Evolutionary conservation across 1,139 yeast genomes (phyloP).

Genomic region (Candida buenavistaensis): DNA sequence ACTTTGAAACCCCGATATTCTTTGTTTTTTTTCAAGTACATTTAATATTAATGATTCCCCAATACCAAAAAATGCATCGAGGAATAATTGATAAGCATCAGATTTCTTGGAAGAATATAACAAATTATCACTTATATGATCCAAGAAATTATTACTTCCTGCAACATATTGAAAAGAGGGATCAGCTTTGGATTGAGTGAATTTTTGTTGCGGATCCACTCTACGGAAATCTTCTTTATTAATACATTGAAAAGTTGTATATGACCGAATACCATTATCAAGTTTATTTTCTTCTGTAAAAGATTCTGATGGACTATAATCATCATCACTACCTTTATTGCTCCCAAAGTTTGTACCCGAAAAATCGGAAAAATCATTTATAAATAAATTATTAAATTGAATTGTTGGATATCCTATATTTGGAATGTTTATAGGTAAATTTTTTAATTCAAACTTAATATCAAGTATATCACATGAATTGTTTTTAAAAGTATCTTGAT

Average conservation of each 20-base stretch:
- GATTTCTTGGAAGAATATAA: background rate
- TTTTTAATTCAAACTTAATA: slow-evolving; percentile 25
- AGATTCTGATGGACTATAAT: background rate
- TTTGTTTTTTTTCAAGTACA: slow-evolving; percentile 12
- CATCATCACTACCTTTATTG: background rate
- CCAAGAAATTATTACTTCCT: slow-evolving; percentile 15
- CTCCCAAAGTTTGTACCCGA: slow-evolving; percentile 13
- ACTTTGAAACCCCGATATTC: slow-evolving; percentile 1
- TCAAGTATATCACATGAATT: slow-evolving; percentile 22
- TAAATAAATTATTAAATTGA: slow-evolving; percentile 22
- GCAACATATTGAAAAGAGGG: slow-evolving; percentile 14
- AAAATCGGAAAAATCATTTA: slow-evolving; percentile 21
- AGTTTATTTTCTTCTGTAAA: slow-evolving; percentile 5
- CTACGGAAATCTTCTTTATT: slow-evolving; percentile 7
- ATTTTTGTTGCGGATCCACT: slow-evolving; percentile 5
- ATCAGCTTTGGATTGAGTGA: slow-evolving; percentile 11
- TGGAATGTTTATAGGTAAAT: slow-evolving; percentile 26
- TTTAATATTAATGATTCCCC: slow-evolving; percentile 21
- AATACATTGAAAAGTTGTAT: slow-evolving; percentile 7
- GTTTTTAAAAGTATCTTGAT: background rate
- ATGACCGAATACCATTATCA: slow-evolving; percentile 12
- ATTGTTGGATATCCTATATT: slow-evolving; percentile 23
- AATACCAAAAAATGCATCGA: slow-evolving; percentile 16
- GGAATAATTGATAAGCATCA: slow-evolving; percentile 7
- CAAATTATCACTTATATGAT: slow-evolving; percentile 14